A percentile compares a stretch with the other conserved stretches of the same genome.
Evolutionary conservation across 148 eudicot species (phyloP).

Genomic region (Nepenthes mirabilis): DNA sequence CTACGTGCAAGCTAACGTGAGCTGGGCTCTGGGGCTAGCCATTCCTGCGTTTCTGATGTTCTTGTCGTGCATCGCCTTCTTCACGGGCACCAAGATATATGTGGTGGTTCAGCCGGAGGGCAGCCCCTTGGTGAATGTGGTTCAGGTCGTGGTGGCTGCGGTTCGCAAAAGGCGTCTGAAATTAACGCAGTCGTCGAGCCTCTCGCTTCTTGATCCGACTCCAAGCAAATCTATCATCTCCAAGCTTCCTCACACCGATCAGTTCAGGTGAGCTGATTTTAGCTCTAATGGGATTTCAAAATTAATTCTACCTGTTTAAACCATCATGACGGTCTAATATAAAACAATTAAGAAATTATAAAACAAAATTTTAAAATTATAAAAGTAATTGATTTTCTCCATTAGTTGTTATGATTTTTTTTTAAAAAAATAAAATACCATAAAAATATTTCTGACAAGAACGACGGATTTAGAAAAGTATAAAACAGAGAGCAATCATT

Average conservation of each 20-base stretch:
- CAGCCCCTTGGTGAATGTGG: conserved; percentile 47
- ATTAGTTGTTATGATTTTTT: no score
- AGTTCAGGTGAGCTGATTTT: conserved; percentile 48
- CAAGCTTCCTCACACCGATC: conserved; percentile 48
- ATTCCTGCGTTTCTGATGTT: conserved; percentile 69
- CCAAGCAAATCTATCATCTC: conserved; percentile 52
- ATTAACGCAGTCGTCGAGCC: conserved; percentile 5
- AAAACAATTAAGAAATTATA: no score
- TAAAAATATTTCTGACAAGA: no score
- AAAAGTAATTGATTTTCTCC: no score
- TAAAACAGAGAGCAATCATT: no score
- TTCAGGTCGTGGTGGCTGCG: conserved; percentile 56
- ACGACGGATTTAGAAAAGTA: no score
- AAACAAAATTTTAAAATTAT: no score
- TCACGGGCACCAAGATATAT: conserved; percentile 50
- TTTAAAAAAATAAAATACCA: no score
- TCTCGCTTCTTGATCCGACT: conserved; percentile 22
- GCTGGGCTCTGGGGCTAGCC: conserved; percentile 71
- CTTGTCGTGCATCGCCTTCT: conserved; percentile 35
- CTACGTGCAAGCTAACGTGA: conserved; percentile 59
- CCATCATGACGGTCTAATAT: no score
- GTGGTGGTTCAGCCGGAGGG: conserved; percentile 75
- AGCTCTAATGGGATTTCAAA: no score
- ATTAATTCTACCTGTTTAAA: no score
- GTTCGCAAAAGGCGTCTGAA: conserved; percentile 41